Base-by-base conservation (phyloP, 202 grass and related monocot species). In the Carex arenaria region DNA sequence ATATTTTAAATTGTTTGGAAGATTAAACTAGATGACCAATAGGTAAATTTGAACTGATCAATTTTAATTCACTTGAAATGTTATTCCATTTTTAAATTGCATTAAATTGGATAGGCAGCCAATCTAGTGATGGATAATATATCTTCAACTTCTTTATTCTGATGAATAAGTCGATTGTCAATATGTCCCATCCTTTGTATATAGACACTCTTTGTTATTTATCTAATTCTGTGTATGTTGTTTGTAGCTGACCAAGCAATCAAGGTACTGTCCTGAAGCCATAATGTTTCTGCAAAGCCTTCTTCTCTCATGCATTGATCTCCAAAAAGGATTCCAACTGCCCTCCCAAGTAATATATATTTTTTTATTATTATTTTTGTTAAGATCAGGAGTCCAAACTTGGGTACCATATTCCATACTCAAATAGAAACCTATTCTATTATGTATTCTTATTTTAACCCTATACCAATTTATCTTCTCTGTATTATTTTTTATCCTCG, bases 221-320 rank as follows among this genome's bases (percentile, higher is more conserved):
- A 77, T 77, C 7, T 57, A 77, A 59, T 36, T 45, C 63, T 81
- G 14, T 82, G 7, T 31, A 53, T 82, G 64, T 82, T 60, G 80
- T 86, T 62, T 91, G 72, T 67, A 98, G 95, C 84, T 86, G 54
- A 91, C 85, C 84, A 93, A 98, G 88, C 90, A 98, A 95, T 98
- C 89, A 28, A 92, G 92, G 80, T 95, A 92, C 84, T 98, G 89
- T 60, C 92, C 95, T 52, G 95, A 98, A 88, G 95, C 87, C 84
- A 78, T 93, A 18, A 56, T 80, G 55, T 98, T 93, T 86, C 72
- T 98, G 61, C 91, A 93, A 89, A 85, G 83, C 67, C 93, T 98
- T 90, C 83, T 98, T 70, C 55, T 85, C 80, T 89, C 95, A 64
- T 90, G 87, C 72, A 64, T 95, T 64, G 54, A 87, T 82, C 84